Evolutionary conservation across 345 rosid species (phyloP), one percentile per base, ranked within the genome.

Genomic region (Diplotaxis tenuifolia): DNA sequence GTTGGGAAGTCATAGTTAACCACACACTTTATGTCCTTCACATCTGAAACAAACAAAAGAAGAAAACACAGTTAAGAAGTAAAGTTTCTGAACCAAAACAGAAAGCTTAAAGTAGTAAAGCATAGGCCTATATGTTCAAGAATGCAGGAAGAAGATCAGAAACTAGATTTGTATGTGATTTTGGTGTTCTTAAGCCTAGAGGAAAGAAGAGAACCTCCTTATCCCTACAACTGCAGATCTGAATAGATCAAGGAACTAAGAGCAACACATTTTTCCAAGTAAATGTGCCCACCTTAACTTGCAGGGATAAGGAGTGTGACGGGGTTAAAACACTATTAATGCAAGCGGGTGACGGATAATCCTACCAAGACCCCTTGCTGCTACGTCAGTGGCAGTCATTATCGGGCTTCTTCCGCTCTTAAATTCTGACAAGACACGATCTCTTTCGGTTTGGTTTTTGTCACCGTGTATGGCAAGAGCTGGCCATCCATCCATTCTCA

Each of bases 401-500:
- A 45, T 45, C 19, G 50, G 50, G 50, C 50, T 45, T 45, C 50
- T 45, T 5, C 50, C 50, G 50, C 50, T 45, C 50, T 45, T 45
- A 45, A 45, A 45, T 6, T 45, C 50, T 45, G 50, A 45, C 72
- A 94, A 86, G 73, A 94, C 98, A 89, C 98, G 83, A 70, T 94
- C 98, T 81, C 98, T 87, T 86, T 94, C 98, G 5, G 85, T 16
- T 86, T 91, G 97, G 76, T 82, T 94, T 83, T 94, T 94, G 84
- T 94, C 98, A 71, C 98, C 98, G 76, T 94, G 98, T 79, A 94
- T 94, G 69, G 97, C 91, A 49, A 94, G 80, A 36, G 97, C 98
- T 59, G 96, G 96, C 98, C 98, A 94, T 62, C 98, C 98, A 76
- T 94, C 98, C 97, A 91, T 91, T 76, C 98, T 92, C 79, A 94